phyloP scores from a whole-genome alignment of 1,139 yeast species.

The Arxiozyma bovina region DNA sequence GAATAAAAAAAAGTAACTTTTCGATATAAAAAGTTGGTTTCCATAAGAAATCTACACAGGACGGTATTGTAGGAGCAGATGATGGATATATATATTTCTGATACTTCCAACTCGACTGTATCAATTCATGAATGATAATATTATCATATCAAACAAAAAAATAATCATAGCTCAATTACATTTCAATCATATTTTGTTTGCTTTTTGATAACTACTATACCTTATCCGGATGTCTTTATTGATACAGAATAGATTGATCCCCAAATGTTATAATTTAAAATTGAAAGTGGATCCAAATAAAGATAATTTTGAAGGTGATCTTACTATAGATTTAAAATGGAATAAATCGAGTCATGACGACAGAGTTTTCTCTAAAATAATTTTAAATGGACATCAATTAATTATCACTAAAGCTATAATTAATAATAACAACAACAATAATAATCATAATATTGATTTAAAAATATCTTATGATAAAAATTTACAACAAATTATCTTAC shows the following conservation, averaged over 20 bases:
- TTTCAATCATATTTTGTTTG: no score
- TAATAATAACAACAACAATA: no score
- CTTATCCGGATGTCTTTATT: neutral
- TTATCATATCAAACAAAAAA: no score
- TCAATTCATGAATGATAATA: neutral
- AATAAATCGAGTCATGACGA: conserved; percentile 14
- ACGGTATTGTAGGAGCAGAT: no score
- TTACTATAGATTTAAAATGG: conserved; percentile 33
- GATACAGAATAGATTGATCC: neutral
- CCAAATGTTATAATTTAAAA: conserved; percentile 33
- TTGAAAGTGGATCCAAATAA: conserved; percentile 41
- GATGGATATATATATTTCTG: neutral
- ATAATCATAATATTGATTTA: conserved; percentile 26
- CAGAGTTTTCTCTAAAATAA: conserved; percentile 18
- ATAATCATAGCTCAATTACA: no score
- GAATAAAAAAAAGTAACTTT: neutral
- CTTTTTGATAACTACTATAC: neutral
- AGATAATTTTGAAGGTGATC: conserved; percentile 48
- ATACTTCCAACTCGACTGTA: neutral
- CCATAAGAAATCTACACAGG: neutral
- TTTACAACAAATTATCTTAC: conserved; percentile 25
- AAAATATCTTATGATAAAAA: conserved; percentile 35
- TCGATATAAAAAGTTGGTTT: neutral
- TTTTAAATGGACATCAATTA: conserved; percentile 39
- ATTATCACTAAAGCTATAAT: conserved; percentile 31